Evolutionary conservation across 805 yeast genomes (phyloP).

Genomic region (Kluyveromyces nonfermentans): DNA sequence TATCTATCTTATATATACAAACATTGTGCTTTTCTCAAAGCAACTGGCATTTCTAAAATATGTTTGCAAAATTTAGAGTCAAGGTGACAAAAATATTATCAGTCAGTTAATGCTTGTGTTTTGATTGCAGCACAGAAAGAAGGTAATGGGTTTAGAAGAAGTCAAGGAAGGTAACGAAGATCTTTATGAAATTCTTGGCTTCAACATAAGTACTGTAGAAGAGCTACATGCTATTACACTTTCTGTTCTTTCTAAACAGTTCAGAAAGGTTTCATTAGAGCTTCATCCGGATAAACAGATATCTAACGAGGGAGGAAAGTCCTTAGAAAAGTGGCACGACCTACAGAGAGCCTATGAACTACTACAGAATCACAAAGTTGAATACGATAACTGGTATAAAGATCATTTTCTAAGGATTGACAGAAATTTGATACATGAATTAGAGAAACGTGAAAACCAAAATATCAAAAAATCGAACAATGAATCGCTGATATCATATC

Average conservation of each 20-base stretch:
- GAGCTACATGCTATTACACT: slow-evolving; percentile 35
- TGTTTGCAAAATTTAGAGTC: not conserved
- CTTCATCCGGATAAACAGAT: slow-evolving; percentile 22
- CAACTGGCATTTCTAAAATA: no score
- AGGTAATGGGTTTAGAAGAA: slow-evolving; percentile 5
- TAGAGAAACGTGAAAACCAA: slow-evolving; percentile 2
- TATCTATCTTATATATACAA: not conserved
- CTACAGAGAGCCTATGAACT: not conserved
- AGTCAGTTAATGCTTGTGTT: no score
- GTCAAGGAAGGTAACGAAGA: slow-evolving; percentile 7
- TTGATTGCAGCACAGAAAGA: not conserved
- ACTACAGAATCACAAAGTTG: not conserved
- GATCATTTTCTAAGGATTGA: not conserved
- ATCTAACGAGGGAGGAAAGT: not conserved
- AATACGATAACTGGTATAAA: slow-evolving; percentile 2
- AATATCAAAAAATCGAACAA: not conserved
- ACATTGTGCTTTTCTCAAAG: not conserved
- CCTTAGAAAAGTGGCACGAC: not conserved
- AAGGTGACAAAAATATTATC: not conserved
- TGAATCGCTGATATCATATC: slow-evolving; percentile 7
- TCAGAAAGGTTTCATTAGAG: slow-evolving; percentile 16
- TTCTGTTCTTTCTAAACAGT: slow-evolving; percentile 13
- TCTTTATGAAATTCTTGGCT: slow-evolving; percentile 38
- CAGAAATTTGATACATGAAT: slow-evolving; percentile 3
- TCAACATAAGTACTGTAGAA: slow-evolving; percentile 30